Conservation (phyloP, 1,284 basidiomycete species). For the Ganoderma meredithae region DNA sequence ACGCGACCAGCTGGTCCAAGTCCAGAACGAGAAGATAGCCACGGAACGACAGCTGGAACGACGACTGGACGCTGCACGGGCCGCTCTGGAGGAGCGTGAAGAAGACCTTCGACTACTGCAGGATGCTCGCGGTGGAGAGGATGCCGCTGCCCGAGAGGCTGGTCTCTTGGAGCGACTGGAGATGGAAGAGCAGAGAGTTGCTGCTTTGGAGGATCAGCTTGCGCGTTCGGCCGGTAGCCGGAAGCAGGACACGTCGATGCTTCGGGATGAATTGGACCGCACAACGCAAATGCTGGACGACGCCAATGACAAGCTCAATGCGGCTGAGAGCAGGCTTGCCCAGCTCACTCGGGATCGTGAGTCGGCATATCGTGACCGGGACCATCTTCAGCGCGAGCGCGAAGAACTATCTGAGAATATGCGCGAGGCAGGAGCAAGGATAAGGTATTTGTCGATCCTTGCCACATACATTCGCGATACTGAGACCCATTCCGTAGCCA, state of each 20-base stretch:
- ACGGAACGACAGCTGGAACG: conserved; percentile 53
- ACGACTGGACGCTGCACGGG: conserved; percentile 52
- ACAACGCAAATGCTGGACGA: conserved; percentile 51
- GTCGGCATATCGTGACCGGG: conserved; percentile 51
- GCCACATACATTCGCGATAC: not conserved
- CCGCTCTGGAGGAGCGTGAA: conserved; percentile 58
- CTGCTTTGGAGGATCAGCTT: conserved; percentile 38
- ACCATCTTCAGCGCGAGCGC: conserved; percentile 42
- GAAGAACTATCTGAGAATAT: conserved; percentile 41
- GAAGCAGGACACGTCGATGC: conserved; percentile 32
- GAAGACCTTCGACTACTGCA: conserved; percentile 61
- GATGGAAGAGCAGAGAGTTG: conserved; percentile 34
- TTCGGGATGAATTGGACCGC: conserved; percentile 42
- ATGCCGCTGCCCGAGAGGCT: conserved; percentile 32
- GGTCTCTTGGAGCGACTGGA: conserved; percentile 35
- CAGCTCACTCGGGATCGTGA: conserved; percentile 54
- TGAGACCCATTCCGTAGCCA: conserved; percentile 22
- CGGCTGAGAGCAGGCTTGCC: conserved; percentile 46
- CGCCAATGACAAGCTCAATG: conserved; percentile 49
- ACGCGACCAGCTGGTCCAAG: conserved; percentile 56
- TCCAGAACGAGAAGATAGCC: conserved; percentile 67
- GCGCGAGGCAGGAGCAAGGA: conserved; percentile 40
- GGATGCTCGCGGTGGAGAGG: conserved; percentile 29
- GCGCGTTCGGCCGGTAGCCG: conserved; percentile 24
- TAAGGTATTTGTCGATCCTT: conserved; percentile 38